Evolutionary conservation across 352 stramenopile species (phyloP).

Genomic region (Phytophthora rubi): DNA sequence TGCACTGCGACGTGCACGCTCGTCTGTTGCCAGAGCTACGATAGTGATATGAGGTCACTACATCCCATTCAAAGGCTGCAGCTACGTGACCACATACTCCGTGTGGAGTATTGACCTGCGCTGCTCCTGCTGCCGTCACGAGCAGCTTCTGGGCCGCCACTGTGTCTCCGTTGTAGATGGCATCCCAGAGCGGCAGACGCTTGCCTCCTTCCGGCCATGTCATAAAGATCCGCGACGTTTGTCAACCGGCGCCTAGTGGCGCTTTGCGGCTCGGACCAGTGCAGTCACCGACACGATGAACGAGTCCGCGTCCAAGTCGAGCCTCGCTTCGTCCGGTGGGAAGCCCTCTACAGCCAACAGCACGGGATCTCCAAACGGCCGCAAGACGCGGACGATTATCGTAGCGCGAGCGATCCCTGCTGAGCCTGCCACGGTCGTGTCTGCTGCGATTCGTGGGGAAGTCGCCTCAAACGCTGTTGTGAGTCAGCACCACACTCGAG

Average conservation of each 20-base stretch:
- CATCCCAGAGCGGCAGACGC: conserved; percentile 60
- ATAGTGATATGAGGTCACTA: not conserved
- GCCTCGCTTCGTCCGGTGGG: conserved; percentile 29
- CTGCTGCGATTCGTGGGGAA: conserved; percentile 13
- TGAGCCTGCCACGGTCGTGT: not conserved
- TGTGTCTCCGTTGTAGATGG: conserved; percentile 58
- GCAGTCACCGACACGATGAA: conserved; percentile 38
- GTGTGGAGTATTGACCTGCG: conserved; percentile 60
- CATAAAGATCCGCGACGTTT: conserved; percentile 33
- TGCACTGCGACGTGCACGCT: conserved; percentile 63
- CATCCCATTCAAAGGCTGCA: not conserved
- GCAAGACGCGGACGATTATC: conserved; percentile 62
- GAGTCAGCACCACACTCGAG: conserved; percentile 31
- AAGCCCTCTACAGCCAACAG: conserved; percentile 50
- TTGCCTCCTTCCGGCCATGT: conserved; percentile 54
- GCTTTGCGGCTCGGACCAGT: conserved; percentile 1
- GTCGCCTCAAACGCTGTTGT: not conserved
- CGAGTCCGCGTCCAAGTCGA: conserved; percentile 49
- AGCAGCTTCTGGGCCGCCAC: conserved; percentile 50
- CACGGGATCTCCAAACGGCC: conserved; percentile 8
- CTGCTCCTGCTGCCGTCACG: conserved; percentile 21
- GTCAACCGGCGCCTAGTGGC: conserved; percentile 24
- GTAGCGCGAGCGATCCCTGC: conserved; percentile 53
- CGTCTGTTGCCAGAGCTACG: conserved; percentile 66
- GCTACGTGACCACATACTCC: conserved; percentile 35